Evolutionary conservation across 257 asterid species (phyloP), one percentile per base, ranked within the genome.

Genomic region (Solanum virginianum): DNA sequence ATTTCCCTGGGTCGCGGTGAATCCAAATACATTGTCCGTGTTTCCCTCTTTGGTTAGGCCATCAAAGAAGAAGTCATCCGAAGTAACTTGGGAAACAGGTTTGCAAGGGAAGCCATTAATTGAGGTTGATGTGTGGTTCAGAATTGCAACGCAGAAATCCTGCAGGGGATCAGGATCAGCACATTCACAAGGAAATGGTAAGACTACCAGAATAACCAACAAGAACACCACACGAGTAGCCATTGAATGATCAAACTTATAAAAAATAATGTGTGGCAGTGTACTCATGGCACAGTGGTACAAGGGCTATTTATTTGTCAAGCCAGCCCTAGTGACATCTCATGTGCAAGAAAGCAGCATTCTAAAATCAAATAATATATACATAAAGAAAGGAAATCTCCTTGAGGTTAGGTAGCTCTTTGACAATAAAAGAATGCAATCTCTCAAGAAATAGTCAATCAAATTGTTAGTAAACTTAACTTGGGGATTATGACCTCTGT

Each of bases 21-120:
- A 68, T 24, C 91, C 88, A 0, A 90, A 84, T 22, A 80, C 18
- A 8, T 89, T 91, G 49, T 43, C 74, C 0, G 93, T 88, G 85
- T 83, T 63, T 5, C 91, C 93, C 49, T 87, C 89, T 20, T 8
- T 49, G 18, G 81, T 77, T 2, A 94, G 88, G 18, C 95, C 98
- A 11, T 88, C 86, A 49, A 87, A 91, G 88, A 94, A 91, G 54
- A 94, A 94, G 84, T 92, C 98, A 4, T 87, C 56, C 3, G 94
- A 88, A 43, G 90, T 87, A 8, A 94, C 91, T 16, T 88, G 41
- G 5, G 90, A 20, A 4, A 77, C 89, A 2, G 86, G 87, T 36
- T 91, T 92, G 92, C 97, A 93, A n/a, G 93, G 94, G 53, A 88
- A 93, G 4, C 96, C 97, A 18, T 91, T 90, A 5, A 86, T 11